Conservation (phyloP, 225 moss, liverwort and hornwort genomes). For the Pseudoscleropodium purum region DNA sequence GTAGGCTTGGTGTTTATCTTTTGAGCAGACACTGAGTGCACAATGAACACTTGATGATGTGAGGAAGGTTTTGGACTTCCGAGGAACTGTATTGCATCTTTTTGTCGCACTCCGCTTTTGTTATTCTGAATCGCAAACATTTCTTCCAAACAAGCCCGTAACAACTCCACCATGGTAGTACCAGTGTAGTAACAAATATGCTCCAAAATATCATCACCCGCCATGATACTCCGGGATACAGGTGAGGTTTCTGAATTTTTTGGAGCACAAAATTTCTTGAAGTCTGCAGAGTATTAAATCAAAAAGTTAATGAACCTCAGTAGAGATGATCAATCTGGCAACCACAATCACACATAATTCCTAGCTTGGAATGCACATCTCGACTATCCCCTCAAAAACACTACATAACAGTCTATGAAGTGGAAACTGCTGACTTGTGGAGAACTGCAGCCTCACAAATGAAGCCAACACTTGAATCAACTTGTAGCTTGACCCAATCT, state of each 20-base stretch:
- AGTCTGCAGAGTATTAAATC: neutral
- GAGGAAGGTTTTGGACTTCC: neutral
- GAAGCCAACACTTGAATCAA: neutral
- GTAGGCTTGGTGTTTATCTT: neutral
- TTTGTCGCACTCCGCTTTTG: neutral
- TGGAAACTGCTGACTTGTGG: neutral
- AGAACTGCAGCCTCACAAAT: neutral
- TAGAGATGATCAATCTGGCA: no score
- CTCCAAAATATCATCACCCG: neutral
- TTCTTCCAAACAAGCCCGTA: neutral
- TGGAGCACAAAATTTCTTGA: neutral
- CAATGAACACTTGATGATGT: neutral
- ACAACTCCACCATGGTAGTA: neutral
- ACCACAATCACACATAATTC: no score
- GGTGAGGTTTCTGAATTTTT: neutral
- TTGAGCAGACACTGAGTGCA: no score
- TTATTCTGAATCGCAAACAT: neutral
- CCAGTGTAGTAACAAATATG: neutral
- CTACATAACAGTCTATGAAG: neutral
- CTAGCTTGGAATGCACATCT: neutral
- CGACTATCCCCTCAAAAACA: neutral
- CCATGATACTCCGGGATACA: neutral
- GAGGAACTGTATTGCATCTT: neutral
- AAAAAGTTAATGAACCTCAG: neutral
- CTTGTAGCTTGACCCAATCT: neutral